Base-by-base conservation (phyloP, 768 basidiomycete genomes). In the Omphalotus guepiniiformis region DNA sequence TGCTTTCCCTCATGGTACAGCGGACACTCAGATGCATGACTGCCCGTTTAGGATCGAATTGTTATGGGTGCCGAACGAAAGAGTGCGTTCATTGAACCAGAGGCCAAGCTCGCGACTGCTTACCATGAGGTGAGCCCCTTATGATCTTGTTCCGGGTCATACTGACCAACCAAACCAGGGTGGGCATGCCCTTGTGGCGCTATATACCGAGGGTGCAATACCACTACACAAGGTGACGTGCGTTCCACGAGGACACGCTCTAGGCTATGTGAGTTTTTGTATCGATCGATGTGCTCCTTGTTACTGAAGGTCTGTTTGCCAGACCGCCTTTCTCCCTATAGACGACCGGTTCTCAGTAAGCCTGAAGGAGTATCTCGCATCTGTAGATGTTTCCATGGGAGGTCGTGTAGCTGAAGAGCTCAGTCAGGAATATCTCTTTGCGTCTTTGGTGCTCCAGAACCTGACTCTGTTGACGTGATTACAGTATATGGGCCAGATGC, bases 141-240 rank as follows among this genome's bases (percentile, higher is more conserved):
- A 30, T 8, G n/a, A 11, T 8, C 2, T n/a, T 25, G 18, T 42
- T 41, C 39, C n/a, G 27, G 37, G 51, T 42, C 51, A 51, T 54
- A 26, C 29, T 47, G 23, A 26, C 29, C 51, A 21, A 23, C 49
- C 43, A 48, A 35, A 28, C 35, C 55, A 89, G 85, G 90, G 89
- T 51, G 93, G 92, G 28, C 93, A 97, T 63, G 92, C 94, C 23
- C 75, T 97, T n/a, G 84, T 93, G 21, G 93, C 95, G 5, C 71
- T 98, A 39, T 93, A 93, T 63, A 98, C 96, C 1, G 80, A 89
- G 52, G 95, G 94, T 41, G 93, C 94, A 35, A 93, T 93, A 80
- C 96, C 96, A 34, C 68, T 99, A 53, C 94, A 98, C 67, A 96
- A 96, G 71, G 95, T 98, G 27, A 98, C 95, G 21, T 96, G 95